phyloP scores from a whole-genome alignment of 2,329 filamentous ascomycete species.

The Penicillium sp. region DNA sequence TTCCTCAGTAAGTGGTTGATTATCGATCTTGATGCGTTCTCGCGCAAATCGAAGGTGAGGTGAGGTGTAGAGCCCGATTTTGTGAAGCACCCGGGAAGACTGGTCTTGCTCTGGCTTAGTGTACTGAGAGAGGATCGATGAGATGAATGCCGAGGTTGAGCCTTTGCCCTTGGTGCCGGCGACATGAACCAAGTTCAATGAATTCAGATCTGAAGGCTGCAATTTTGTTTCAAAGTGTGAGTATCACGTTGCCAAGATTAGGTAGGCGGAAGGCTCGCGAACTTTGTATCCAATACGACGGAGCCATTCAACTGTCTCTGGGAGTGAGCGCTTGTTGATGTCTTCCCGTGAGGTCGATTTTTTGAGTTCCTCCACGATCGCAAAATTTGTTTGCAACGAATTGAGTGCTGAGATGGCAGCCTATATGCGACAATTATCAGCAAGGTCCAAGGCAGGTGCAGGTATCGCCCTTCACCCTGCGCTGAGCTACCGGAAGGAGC shows the following conservation, averaged over 20 bases:
- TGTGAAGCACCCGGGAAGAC: conserved; percentile 37
- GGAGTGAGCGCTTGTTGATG: conserved; percentile 69
- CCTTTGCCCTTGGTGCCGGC: conserved; percentile 95
- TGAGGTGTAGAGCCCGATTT: conserved; percentile 75
- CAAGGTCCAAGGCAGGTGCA: background rate
- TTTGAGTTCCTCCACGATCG: conserved; percentile 68
- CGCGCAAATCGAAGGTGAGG: conserved; percentile 78
- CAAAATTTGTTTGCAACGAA: conserved; percentile 71
- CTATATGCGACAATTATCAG: conserved; percentile 31
- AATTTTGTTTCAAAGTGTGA: conserved; percentile 8
- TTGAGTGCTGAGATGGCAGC: conserved; percentile 70
- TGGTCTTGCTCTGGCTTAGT: conserved; percentile 27
- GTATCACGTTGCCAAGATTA: background rate
- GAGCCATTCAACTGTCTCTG: conserved; percentile 77
- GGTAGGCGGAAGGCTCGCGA: conserved; percentile 25
- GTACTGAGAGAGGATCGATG: conserved; percentile 67
- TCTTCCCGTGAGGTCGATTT: conserved; percentile 59
- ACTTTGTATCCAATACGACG: conserved; percentile 68
- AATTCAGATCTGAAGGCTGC: conserved; percentile 57
- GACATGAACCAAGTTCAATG: conserved; percentile 66
- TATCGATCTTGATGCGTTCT: conserved; percentile 78
- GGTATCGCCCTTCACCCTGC: background rate
- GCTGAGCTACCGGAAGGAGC: background rate
- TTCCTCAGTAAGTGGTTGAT: conserved; percentile 60
- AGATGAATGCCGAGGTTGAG: conserved; percentile 77